These are phyloP conservation scores for Cetradonia linearis DNA, from an alignment of 495 filamentous ascomycete genomes.

Conservation along the genomic window DNA sequence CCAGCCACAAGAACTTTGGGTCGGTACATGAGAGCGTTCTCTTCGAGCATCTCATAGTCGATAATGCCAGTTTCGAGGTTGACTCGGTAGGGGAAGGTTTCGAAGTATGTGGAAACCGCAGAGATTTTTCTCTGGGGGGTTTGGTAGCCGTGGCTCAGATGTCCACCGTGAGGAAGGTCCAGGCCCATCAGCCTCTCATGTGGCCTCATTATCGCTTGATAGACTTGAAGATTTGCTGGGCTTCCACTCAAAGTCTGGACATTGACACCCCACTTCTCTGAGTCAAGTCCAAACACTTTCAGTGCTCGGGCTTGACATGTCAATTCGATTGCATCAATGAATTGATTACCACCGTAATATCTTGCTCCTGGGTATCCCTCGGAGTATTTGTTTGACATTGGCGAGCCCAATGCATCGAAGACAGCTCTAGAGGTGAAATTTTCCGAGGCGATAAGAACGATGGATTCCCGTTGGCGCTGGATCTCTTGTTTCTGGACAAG, in stretches of 20 bases:
- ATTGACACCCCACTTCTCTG: constrained; percentile 95
- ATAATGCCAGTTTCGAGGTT: constrained; percentile 90
- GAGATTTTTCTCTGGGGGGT: constrained; percentile 88
- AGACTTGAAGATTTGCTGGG: constrained; percentile 96
- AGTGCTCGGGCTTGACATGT: constrained; percentile 94
- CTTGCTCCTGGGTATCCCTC: constrained; percentile 97
- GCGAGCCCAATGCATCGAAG: constrained; percentile 79
- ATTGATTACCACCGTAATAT: constrained; percentile 99
- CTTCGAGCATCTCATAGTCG: constrained; percentile 88
- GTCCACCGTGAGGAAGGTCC: constrained; percentile 93
- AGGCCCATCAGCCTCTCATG: constrained; percentile 96
- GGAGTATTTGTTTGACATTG: constrained; percentile 98
- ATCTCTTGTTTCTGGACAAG: constrained; percentile 73
- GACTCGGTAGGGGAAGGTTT: constrained; percentile 89
- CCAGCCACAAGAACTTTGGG: constrained; percentile 94
- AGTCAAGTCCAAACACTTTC: constrained; percentile 77
- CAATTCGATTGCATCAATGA: constrained; percentile 92
- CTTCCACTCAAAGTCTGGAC: constrained; percentile 80
- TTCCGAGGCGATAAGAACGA: constrained; percentile 94
- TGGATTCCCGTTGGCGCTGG: constrained; percentile 93
- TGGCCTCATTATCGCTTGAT: constrained; percentile 93
- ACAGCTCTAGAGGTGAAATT: constrained; percentile 84
- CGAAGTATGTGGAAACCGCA: constrained; percentile 87
- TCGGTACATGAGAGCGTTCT: constrained; percentile 87
- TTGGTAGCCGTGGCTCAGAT: constrained; percentile 97